phyloP scores from a whole-genome alignment of 306 rosid species.

The Comarum palustre region DNA sequence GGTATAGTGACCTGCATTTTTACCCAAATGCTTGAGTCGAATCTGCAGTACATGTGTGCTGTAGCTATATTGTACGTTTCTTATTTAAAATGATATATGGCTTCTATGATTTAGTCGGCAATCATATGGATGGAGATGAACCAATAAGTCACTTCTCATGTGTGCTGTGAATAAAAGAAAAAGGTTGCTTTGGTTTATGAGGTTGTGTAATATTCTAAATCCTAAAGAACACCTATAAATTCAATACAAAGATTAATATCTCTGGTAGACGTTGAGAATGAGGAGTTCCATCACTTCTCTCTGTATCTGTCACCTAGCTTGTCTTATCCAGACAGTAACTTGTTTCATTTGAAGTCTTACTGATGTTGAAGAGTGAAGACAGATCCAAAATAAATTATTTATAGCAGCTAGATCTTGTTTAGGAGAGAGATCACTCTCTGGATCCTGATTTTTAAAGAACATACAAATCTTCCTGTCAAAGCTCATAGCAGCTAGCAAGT shows the following conservation, averaged over 20 bases:
- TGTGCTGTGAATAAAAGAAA: background rate
- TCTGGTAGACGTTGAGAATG: background rate
- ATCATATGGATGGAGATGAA: background rate
- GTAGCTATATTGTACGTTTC: background rate
- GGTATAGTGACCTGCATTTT: background rate
- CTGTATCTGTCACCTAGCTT: background rate
- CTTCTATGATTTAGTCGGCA: background rate
- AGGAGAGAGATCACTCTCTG: background rate
- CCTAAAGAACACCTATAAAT: background rate
- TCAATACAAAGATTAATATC: background rate
- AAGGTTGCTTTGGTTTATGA: background rate
- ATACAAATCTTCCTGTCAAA: background rate
- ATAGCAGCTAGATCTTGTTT: background rate
- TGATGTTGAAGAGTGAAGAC: background rate
- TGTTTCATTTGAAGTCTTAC: background rate
- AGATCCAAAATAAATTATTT: background rate
- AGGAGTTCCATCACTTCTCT: background rate
- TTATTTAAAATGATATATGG: background rate
- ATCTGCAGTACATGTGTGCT: background rate
- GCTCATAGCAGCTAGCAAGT: background rate
- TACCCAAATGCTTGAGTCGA: background rate
- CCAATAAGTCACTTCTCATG: background rate
- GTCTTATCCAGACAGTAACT: background rate
- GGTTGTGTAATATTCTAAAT: background rate
- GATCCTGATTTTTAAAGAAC: background rate